Percentiles rank a stretch among this genome's conserved stretches.
Evolutionary conservation across 345 rosid species (phyloP).

Genomic region (Noccaea bulbosa): DNA sequence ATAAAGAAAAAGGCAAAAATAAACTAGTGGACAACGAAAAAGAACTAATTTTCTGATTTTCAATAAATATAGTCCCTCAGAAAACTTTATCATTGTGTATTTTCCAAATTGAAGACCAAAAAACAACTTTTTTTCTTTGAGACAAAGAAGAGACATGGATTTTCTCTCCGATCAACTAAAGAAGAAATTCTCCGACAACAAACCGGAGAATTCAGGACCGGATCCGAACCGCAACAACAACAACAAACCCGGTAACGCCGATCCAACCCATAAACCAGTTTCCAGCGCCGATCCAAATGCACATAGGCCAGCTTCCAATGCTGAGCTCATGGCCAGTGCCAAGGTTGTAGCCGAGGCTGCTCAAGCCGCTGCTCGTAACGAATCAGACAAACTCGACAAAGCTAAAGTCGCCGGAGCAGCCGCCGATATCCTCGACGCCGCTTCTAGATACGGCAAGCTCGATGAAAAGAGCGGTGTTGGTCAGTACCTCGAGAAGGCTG

Average conservation of each 20-base stretch:
- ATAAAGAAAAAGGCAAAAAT: constrained; percentile 12
- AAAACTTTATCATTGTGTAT: not conserved
- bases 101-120: constrained; percentile 10
- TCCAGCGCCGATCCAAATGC: constrained; percentile 34
- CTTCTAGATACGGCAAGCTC: constrained; percentile 68
- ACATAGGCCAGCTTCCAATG: constrained; percentile 43
- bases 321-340: constrained; percentile 68
- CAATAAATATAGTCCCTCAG: constrained; percentile 12
- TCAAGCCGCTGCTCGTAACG: constrained; percentile 46
- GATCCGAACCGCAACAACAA: constrained; percentile 36
- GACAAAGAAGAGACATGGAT: constrained; percentile 34
- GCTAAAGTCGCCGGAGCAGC: constrained; percentile 51
- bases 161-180: constrained; percentile 43
- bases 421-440: constrained; percentile 62
- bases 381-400: constrained; percentile 47
- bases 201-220: constrained; percentile 27
- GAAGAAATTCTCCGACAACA: constrained; percentile 45
- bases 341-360: constrained; percentile 68
- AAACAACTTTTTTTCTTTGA: not conserved
- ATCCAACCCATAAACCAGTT: constrained; percentile 35
- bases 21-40: constrained; percentile 28
- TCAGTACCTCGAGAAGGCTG: constrained; percentile 67
- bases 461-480: constrained; percentile 63
- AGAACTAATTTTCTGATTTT: not conserved
- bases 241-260: constrained; percentile 30